Evolutionary conservation across 2,329 filamentous ascomycete genomes (phyloP).

Genomic region (Claviceps pazoutovae): DNA sequence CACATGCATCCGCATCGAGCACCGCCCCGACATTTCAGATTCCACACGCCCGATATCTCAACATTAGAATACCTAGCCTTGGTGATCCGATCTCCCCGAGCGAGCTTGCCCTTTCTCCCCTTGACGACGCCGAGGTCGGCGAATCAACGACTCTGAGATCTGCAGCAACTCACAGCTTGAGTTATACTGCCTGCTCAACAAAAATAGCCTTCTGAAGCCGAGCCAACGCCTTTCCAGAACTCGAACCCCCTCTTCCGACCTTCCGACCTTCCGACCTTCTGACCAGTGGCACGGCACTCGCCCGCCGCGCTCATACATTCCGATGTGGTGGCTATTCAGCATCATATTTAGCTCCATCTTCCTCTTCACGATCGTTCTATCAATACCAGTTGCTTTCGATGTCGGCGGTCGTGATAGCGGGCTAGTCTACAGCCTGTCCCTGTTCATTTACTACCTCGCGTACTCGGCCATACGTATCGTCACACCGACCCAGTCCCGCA

Average conservation of each 20-base stretch:
- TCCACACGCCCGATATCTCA: background rate
- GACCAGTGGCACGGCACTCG: conserved; percentile 7
- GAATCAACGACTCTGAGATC: background rate
- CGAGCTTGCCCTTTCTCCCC: background rate
- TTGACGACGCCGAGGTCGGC: background rate
- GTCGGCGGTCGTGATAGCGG: conserved; percentile 91
- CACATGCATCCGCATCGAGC: background rate
- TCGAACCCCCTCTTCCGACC: background rate
- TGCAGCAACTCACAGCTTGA: background rate
- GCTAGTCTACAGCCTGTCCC: conserved; percentile 78
- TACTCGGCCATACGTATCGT: conserved; percentile 69
- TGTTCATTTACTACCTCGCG: conserved; percentile 82
- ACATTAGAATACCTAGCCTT: background rate
- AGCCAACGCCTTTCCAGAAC: background rate
- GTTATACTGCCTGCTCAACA: background rate
- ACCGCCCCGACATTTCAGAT: background rate
- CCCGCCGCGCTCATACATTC: conserved; percentile 19
- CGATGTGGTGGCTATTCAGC: conserved; percentile 74
- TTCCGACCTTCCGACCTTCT: background rate
- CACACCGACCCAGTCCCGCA: conserved; percentile 63
- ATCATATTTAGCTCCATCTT: conserved; percentile 71
- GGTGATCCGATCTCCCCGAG: background rate
- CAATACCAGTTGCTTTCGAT: conserved; percentile 94
- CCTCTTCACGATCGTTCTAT: conserved; percentile 83
- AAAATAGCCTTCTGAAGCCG: background rate